Percentiles rank a stretch among this genome's conserved stretches.
Conservation (phyloP, 345 rosid genomes). For the Ceriops zippeliana region DNA sequence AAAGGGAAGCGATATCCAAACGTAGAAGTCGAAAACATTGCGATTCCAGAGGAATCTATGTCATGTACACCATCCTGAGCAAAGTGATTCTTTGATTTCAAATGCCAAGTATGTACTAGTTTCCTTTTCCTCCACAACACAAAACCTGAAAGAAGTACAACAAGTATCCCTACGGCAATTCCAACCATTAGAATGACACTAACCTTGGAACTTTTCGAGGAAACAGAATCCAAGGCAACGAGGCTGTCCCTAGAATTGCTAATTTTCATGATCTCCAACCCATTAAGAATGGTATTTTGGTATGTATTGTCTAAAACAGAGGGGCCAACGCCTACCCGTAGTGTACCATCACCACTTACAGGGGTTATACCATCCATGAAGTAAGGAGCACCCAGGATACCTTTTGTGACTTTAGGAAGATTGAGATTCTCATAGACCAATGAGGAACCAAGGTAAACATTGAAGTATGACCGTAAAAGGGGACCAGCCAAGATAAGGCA, state of each 20-base stretch:
- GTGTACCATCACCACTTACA: constrained; percentile 15
- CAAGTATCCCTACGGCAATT: constrained; percentile 31
- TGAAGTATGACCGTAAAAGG: constrained; percentile 22
- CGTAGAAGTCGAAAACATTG: constrained; percentile 43
- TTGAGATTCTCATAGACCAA: constrained; percentile 41
- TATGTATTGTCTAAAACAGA: constrained; percentile 4
- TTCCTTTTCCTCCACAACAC: constrained; percentile 33
- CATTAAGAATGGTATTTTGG: constrained; percentile 49
- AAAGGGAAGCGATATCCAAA: constrained; percentile 56
- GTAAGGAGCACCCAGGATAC: constrained; percentile 46
- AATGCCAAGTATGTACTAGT: constrained; percentile 22
- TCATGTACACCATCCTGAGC: constrained; percentile 15
- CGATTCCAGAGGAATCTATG: constrained; percentile 21
- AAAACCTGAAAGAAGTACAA: constrained; percentile 24
- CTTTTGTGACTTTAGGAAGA: constrained; percentile 37
- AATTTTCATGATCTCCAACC: constrained; percentile 63
- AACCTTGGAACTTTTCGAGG: constrained; percentile 21
- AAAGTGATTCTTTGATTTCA: constrained; percentile 26
- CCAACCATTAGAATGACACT: constrained; percentile 33
- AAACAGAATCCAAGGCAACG: constrained; percentile 33
- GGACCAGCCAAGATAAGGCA: constrained; percentile 47
- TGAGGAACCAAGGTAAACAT: constrained; percentile 54
- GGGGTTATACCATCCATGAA: constrained; percentile 52
- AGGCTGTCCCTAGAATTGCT: constrained; percentile 49
- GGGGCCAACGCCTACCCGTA: constrained; percentile 63